These are phyloP conservation scores for Eucalyptus shirleyi DNA, from an alignment of 345 rosid species.

Conservation along the genomic window DNA sequence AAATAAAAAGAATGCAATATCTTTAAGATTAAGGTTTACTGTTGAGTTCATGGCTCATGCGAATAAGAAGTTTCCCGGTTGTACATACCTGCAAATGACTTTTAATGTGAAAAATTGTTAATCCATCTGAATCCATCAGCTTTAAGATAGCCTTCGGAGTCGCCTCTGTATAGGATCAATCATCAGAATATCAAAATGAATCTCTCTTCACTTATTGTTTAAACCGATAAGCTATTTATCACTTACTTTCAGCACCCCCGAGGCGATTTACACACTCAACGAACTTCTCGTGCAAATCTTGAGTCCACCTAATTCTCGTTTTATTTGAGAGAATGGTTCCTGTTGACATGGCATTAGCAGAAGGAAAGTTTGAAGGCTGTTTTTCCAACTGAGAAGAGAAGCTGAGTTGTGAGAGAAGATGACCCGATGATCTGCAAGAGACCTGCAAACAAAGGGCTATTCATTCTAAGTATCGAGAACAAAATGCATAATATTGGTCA, in stretches of 20 bases:
- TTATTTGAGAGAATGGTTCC: constrained; percentile 18
- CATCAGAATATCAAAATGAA: not conserved
- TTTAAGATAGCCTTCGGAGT: constrained; percentile 87
- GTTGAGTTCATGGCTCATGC: not conserved
- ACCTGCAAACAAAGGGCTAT: not conserved
- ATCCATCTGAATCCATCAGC: constrained; percentile 81
- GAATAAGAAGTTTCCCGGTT: not conserved
- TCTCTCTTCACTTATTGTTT: not conserved
- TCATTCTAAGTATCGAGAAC: not conserved
- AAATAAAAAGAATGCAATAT: not conserved
- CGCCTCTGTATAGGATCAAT: constrained; percentile 38
- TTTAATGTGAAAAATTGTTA: constrained; percentile 94
- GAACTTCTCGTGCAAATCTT: constrained; percentile 82
- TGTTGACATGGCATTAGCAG: constrained; percentile 2
- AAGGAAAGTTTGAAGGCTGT: constrained; percentile 10
- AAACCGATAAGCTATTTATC: not conserved
- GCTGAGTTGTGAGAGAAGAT: constrained; percentile 14
- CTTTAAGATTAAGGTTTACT: not conserved
- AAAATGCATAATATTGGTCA: not conserved
- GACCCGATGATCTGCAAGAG: not conserved
- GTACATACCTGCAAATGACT: constrained; percentile 79
- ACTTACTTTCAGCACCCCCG: constrained; percentile 81
- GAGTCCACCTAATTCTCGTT: constrained; percentile 81
- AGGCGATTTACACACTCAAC: constrained; percentile 68
- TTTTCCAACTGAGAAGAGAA: constrained; percentile 13